Percentiles rank a stretch among this genome's conserved stretches.
These are phyloP conservation scores for Trichopus zeylanicus DNA, from an alignment of 116 monocot species.

Conservation along the genomic window DNA sequence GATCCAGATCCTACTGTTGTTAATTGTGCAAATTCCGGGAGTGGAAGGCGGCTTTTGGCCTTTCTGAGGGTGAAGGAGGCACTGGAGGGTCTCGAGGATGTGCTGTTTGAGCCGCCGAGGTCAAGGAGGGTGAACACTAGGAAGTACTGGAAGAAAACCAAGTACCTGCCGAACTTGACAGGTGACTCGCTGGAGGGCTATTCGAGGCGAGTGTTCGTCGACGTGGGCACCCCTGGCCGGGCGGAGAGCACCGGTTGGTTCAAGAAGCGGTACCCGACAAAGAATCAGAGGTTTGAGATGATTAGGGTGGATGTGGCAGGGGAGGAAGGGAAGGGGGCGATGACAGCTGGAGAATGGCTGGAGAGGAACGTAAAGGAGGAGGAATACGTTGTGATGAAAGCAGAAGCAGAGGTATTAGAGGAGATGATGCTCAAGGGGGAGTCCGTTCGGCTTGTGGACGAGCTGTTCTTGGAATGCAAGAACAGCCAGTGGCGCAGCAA, in stretches of 20 bases:
- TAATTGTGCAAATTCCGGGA: background rate
- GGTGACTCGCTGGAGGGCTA: constrained; percentile 30
- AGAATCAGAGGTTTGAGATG: constrained; percentile 36
- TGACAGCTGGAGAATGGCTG: constrained; percentile 38
- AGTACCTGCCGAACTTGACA: no score
- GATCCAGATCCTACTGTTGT: background rate
- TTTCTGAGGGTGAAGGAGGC: no score
- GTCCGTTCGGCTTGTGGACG: constrained; percentile 41
- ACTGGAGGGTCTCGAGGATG: no score
- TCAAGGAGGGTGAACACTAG: no score
- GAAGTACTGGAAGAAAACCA: no score
- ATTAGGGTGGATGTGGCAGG: constrained; percentile 27
- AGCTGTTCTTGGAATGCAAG: constrained; percentile 56
- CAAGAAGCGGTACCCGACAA: constrained; percentile 55
- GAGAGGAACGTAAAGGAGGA: constrained; percentile 39
- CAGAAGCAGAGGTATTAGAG: constrained; percentile 50
- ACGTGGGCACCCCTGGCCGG: constrained; percentile 18
- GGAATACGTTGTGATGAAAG: constrained; percentile 60
- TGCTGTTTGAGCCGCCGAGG: no score
- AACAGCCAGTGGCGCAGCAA: constrained; percentile 21
- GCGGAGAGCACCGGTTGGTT: no score
- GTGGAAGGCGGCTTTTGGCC: no score
- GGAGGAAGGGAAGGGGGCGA: constrained; percentile 1
- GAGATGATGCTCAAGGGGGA: constrained; percentile 33
- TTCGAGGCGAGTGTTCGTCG: constrained; percentile 42